Base-by-base conservation (phyloP, 225 moss, liverwort and hornwort species). In the Marchantia polymorpha region DNA sequence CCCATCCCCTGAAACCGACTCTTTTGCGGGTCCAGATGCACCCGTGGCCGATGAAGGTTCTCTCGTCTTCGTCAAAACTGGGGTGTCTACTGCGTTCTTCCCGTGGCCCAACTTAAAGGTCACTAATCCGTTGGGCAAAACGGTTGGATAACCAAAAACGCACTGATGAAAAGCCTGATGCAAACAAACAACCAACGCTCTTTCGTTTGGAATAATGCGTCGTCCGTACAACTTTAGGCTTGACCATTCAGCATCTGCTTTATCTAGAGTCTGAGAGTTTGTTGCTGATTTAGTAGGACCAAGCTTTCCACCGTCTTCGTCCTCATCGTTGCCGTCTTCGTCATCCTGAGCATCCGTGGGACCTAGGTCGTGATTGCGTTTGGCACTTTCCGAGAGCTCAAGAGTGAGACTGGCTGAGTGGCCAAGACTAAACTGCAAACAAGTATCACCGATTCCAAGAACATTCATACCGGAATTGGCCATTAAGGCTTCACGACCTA, bases 351-450 rank as follows among this genome's bases (percentile, higher is more conserved):
- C 69, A 72, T 77, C 50, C 76, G 82, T 79, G 55, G 83, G 25
- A 6, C 69, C 83, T 55, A 30, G 23, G 58, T 67, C 64, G 12
- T 76, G 52, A 55, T 63, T 66, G 49, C 78, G 54, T 31, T 80
- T 78, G 52, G 81, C 74, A 79, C 85, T 69, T 46, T 95, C 91
- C 81, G 87, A 88, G 83, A 99, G 97, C 85, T 93, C 91, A 72
- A 99, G 88, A 51, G 83, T 91, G 23, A 99, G 89, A 84, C 87
- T 84, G 49, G 93, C 89, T n/a, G 89, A 90, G 87, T 90, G 77
- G 60, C 97, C 97, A 78, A 99, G 93, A 84, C 90, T 92, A 78
- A 99, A 89, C 86, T 95, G 90, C 81, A 94, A 86, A 82, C 91
- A 91, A 47, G 89, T 89, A 78, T 99, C 95, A 51, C 97, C 92